Base-by-base conservation (phyloP, 768 basidiomycete species). In the Lactifluus subvellereus region DNA sequence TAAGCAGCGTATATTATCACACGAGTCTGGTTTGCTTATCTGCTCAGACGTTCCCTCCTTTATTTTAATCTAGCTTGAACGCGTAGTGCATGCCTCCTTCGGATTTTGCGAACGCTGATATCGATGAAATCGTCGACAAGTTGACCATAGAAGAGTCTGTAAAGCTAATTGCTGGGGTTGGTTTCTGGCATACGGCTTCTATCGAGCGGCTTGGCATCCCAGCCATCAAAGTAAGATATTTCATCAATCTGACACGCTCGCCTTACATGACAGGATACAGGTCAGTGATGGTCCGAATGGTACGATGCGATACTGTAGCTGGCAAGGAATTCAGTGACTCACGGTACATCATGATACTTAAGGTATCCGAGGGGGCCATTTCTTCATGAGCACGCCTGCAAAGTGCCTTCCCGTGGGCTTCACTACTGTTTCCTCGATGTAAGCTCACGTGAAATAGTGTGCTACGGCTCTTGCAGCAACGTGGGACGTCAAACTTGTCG, bases 201-300 rank as follows among this genome's bases (percentile, higher is more conserved):
- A 74, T 91, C 30, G 80, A 86, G 20, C 77, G 88, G 8, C 77
- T 90, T 2, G 84, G 86, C 2, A 76, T 92, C 58, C 90, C 89
- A 42, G 81, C 86, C 10, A 75, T 91, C 70, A 89, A 90, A 77
- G 85, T 81, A 49, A 33, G 73, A 11, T 18, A 10, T 51, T n/a
- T 58, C 54, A 35, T 9, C 18, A 22, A 30, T n/a, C 50, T 32
- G 54, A 45, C 33, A 50, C 22, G 1, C 30, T n/a, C 33, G 16
- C 40, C n/a, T n/a, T 3, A 37, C 32, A 33, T 57, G 22, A 51
- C 40, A 8, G 27, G 30, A 27, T 18, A 18, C 42, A 86, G 84
- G 84, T 88, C 69, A 87, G 85, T 75, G 88, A 90, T 76, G 89
- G 90, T 2, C 89, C 89, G 0, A 91, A 91, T 69, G 89, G 88